Percentiles rank a stretch among this genome's conserved stretches.
These are phyloP conservation scores for Leishmania aethiopica DNA, from an alignment of 208 protist species.

Conservation along the genomic window DNA sequence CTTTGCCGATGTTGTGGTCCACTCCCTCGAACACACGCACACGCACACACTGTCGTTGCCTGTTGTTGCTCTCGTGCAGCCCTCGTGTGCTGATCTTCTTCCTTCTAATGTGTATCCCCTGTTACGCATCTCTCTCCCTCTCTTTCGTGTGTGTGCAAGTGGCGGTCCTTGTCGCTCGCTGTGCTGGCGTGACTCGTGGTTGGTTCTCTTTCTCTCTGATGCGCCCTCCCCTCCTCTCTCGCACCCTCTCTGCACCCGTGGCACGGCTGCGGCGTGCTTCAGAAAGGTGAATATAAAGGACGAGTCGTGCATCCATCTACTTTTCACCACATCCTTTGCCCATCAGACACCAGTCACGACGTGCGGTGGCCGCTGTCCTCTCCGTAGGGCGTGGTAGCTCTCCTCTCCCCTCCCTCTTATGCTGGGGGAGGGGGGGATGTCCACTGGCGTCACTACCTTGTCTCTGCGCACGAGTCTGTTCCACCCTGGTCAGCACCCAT, in stretches of 20 bases:
- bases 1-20: neutral
- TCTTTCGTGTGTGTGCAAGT: neutral
- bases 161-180: neutral
- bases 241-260: neutral
- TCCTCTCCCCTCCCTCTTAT: no score
- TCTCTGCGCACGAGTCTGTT: neutral
- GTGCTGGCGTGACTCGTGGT: neutral
- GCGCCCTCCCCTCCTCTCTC: neutral
- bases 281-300: no score
- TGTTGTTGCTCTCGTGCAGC: neutral
- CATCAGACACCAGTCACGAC: no score
- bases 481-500: neutral
- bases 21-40: no score
- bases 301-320: no score
- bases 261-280: no score
- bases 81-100: neutral
- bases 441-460: no score
- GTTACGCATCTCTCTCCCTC: neutral
- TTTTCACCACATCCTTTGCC: no score
- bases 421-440: no score
- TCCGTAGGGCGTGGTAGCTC: no score
- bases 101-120: slow-evolving; percentile 3
- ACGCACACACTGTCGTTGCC: no score
- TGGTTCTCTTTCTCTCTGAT: neutral
- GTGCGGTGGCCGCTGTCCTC: no score